These are phyloP conservation scores for Paraglomus brasilianum DNA, from an alignment of 192 early-diverging fungal species.

Conservation along the genomic window DNA sequence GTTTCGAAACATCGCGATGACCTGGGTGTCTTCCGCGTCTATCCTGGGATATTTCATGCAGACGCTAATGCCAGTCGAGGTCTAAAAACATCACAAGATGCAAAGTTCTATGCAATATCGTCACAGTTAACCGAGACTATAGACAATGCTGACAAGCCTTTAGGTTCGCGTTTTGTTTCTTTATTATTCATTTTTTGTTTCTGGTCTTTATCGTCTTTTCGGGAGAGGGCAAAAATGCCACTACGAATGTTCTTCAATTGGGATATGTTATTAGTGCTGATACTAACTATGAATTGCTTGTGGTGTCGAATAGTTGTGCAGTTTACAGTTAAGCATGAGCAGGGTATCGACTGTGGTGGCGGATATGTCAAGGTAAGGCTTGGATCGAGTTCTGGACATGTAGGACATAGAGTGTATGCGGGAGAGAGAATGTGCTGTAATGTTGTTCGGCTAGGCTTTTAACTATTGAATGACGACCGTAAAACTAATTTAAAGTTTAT, in stretches of 20 bases:
- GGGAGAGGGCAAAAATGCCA: too few species aligned
- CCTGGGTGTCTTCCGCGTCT: slow-evolving; percentile 72
- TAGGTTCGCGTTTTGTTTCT: slow-evolving; percentile 1
- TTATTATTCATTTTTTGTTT: background rate
- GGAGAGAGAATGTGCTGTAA: too few species aligned
- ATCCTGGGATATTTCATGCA: slow-evolving; percentile 71
- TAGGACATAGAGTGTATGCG: background rate
- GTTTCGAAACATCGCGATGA: slow-evolving; percentile 63
- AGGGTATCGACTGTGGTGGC: slow-evolving; percentile 88
- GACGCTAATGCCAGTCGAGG: slow-evolving; percentile 67
- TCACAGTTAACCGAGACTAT: slow-evolving; percentile 69
- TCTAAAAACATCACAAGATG: slow-evolving; percentile 79
- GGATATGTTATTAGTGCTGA: background rate
- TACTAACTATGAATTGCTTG: slow-evolving; percentile 3
- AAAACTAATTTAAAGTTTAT: background rate
- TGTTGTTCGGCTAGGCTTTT: too few species aligned
- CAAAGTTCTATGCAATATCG: slow-evolving; percentile 82
- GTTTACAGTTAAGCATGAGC: slow-evolving; percentile 91
- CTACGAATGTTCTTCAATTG: background rate
- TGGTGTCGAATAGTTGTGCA: slow-evolving; percentile 63
- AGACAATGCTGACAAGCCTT: slow-evolving; percentile 80
- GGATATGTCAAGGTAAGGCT: slow-evolving; percentile 73
- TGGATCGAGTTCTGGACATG: background rate
- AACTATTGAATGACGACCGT: background rate
- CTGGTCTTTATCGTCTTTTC: too few species aligned